Conservation (phyloP, 306 rosid species). For the Cicer arietinum region DNA sequence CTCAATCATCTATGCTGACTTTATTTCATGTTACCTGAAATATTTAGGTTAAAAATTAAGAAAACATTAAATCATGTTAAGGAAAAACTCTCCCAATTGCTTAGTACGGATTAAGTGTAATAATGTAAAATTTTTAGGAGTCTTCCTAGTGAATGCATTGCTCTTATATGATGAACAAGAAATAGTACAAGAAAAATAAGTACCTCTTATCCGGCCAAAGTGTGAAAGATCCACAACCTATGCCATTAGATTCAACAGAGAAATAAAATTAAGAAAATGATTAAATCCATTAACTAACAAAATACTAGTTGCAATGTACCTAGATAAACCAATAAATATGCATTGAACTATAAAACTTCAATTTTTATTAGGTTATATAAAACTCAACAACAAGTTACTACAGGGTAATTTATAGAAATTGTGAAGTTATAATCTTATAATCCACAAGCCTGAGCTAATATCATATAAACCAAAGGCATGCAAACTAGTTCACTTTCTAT, state of each 20-base stretch:
- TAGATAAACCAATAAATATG: conserved; percentile 28
- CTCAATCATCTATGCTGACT: too few species aligned
- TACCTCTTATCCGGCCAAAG: too few species aligned
- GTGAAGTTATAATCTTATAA: background rate
- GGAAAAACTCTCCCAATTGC: background rate
- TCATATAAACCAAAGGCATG: conserved; percentile 6
- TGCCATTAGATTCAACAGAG: conserved; percentile 36
- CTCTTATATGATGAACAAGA: too few species aligned
- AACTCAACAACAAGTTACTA: background rate
- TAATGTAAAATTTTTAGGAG: background rate
- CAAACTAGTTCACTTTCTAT: conserved; percentile 14
- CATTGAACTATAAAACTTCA: conserved; percentile 27
- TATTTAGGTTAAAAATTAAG: conserved; percentile 25
- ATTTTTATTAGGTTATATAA: background rate
- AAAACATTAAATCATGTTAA: conserved; percentile 27
- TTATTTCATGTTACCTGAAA: conserved; percentile 45
- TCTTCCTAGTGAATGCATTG: conserved; percentile 38
- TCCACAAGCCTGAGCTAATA: conserved; percentile 8
- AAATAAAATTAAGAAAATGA: conserved; percentile 30
- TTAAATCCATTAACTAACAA: conserved; percentile 7
- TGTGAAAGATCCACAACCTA: conserved; percentile 87
- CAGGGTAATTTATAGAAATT: conserved; percentile 6
- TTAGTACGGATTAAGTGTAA: conserved; percentile 6
- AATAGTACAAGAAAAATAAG: too few species aligned
- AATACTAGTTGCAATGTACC: background rate